Conservation (phyloP, 2,329 filamentous ascomycete species). For the Coniochaeta sp. region DNA sequence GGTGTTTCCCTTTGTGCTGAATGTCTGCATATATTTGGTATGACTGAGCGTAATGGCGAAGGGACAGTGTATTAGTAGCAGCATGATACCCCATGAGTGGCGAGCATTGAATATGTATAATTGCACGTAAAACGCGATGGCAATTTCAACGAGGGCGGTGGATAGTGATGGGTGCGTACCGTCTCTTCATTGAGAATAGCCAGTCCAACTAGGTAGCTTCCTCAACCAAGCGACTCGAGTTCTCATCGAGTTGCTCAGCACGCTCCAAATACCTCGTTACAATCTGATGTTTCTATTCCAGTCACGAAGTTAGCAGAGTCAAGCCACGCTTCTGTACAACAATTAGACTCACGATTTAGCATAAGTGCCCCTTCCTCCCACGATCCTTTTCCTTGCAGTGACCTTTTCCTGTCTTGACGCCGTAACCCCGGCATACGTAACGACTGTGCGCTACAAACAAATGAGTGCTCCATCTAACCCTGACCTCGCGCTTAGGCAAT, state of each 20-base stretch:
- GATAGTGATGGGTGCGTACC: too few species aligned
- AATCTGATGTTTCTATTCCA: constrained; percentile 6
- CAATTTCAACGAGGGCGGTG: too few species aligned
- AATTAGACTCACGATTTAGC: constrained; percentile 1
- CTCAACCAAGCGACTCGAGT: too few species aligned
- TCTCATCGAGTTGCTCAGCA: background rate
- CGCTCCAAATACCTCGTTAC: background rate
- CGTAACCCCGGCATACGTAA: background rate
- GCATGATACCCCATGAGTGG: too few species aligned
- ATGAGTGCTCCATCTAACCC: background rate
- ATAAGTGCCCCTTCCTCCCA: constrained; percentile 18
- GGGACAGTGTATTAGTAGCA: too few species aligned
- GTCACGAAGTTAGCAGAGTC: background rate
- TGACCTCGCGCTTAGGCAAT: constrained; percentile 32
- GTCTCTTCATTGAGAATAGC: too few species aligned
- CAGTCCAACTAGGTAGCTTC: too few species aligned
- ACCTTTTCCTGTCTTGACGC: constrained; percentile 1
- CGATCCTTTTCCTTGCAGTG: constrained; percentile 7
- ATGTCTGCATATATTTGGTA: background rate
- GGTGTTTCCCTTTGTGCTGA: too few species aligned
- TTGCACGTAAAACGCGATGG: too few species aligned
- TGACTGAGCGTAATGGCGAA: background rate
- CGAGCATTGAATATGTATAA: too few species aligned
- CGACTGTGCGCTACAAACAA: background rate
- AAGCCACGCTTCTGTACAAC: background rate